phyloP scores from a whole-genome alignment of 1,139 yeast genomes.

The Komagataea norvegica region DNA sequence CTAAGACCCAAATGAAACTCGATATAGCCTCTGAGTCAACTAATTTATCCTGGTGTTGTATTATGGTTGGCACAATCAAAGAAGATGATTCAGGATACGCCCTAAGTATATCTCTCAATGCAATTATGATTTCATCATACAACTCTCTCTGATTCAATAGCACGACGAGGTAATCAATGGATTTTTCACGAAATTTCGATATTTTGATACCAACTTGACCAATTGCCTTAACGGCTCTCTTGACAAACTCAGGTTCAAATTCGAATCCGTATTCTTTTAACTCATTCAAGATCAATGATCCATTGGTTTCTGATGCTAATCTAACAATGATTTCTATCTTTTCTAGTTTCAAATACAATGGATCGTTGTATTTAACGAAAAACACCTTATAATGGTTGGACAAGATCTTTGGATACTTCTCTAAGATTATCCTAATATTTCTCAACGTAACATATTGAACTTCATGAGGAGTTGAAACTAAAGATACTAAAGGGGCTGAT shows the following conservation, averaged over 20 bases:
- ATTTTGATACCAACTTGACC: slow-evolving; percentile 88
- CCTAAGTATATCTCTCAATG: slow-evolving; percentile 74
- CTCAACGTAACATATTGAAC: slow-evolving; percentile 93
- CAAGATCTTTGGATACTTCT: slow-evolving; percentile 78
- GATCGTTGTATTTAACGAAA: slow-evolving; percentile 92
- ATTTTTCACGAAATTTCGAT: slow-evolving; percentile 52
- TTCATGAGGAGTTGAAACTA: slow-evolving; percentile 85
- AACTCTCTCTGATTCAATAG: slow-evolving; percentile 75
- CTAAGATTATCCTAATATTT: slow-evolving; percentile 84
- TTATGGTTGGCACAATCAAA: slow-evolving; percentile 66
- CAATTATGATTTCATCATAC: slow-evolving; percentile 74
- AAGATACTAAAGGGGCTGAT: slow-evolving; percentile 87
- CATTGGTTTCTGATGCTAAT: slow-evolving; percentile 68
- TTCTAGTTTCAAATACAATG: slow-evolving; percentile 86
- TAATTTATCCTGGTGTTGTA: slow-evolving; percentile 54
- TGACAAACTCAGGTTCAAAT: slow-evolving; percentile 84
- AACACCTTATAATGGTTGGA: slow-evolving; percentile 83
- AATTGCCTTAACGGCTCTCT: slow-evolving; percentile 75
- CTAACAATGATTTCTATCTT: slow-evolving; percentile 88
- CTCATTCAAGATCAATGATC: slow-evolving; percentile 71
- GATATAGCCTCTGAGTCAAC: slow-evolving; percentile 60
- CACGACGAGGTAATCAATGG: slow-evolving; percentile 73
- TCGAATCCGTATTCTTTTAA: slow-evolving; percentile 92
- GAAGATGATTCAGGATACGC: slow-evolving; percentile 66
- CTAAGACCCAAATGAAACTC: slow-evolving; percentile 85